phyloP scores from a whole-genome alignment of 176 grass and related monocot genomes.

The Pharus latifolius region DNA sequence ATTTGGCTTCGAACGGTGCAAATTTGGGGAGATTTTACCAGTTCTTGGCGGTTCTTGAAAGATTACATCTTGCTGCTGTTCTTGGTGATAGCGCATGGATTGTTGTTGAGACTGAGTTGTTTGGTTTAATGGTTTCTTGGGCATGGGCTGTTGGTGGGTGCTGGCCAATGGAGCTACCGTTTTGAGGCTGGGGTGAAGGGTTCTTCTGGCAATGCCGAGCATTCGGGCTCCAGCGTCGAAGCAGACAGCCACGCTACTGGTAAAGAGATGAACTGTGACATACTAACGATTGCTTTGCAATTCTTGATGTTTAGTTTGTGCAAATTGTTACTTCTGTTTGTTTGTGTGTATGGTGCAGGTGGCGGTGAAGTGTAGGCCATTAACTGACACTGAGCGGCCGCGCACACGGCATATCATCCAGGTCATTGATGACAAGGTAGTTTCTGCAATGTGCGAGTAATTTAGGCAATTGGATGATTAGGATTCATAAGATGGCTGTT shows the following conservation, averaged over 20 bases:
- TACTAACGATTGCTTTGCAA: too few relatives aligned
- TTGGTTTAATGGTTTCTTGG: too few relatives aligned
- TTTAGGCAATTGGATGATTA: not conserved
- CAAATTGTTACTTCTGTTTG: not conserved
- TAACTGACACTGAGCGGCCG: slow-evolving; percentile 57
- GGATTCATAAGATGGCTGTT: slow-evolving; percentile 1
- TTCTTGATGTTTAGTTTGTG: not conserved
- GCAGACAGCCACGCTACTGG: slow-evolving; percentile 86
- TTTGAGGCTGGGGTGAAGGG: slow-evolving; percentile 7
- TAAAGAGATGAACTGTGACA: not conserved
- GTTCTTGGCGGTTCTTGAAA: too few relatives aligned
- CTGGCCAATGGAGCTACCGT: too few relatives aligned
- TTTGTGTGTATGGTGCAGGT: slow-evolving; percentile 41
- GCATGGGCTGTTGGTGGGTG: too few relatives aligned
- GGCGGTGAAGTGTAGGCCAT: slow-evolving; percentile 89
- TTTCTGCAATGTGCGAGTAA: not conserved
- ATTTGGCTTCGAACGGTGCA: too few relatives aligned
- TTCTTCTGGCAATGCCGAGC: slow-evolving; percentile 63
- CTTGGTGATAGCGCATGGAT: too few relatives aligned
- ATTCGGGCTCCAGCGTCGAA: slow-evolving; percentile 82
- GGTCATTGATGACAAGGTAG: slow-evolving; percentile 92
- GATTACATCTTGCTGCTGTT: too few relatives aligned
- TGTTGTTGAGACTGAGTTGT: too few relatives aligned
- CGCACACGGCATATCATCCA: slow-evolving; percentile 86
- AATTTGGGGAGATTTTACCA: too few relatives aligned